phyloP scores from a whole-genome alignment of 73 alveolate genomes.

The Uronychia binucleata region DNA sequence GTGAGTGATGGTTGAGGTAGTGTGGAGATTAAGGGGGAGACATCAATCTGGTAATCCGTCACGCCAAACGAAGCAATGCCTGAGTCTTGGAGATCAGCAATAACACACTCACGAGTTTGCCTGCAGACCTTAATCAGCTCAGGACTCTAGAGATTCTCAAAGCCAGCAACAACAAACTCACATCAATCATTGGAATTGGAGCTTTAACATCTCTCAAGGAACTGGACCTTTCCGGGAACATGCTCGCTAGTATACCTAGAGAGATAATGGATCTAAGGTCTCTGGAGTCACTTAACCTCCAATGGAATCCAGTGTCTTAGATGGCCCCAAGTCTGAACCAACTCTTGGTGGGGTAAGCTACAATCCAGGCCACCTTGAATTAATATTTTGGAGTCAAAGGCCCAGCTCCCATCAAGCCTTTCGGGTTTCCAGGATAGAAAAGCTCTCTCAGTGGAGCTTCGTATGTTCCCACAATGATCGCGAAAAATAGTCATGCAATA shows the following conservation, averaged over 20 bases:
- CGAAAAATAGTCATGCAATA: no score
- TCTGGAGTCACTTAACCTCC: conserved; percentile 56
- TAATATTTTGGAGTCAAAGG: conserved; percentile 32
- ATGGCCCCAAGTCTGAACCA: conserved; percentile 22
- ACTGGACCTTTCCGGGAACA: conserved; percentile 64
- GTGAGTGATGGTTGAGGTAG: no score
- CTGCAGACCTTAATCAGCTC: conserved; percentile 1
- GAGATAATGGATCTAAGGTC: conserved; percentile 51
- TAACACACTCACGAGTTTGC: conserved; percentile 64
- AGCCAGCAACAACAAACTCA: conserved; percentile 45
- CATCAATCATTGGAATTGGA: conserved; percentile 45
- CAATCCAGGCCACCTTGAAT: conserved; percentile 20
- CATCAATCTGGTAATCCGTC: conserved; percentile 73
- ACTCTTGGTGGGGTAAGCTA: conserved; percentile 41
- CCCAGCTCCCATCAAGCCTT: conserved; percentile 18
- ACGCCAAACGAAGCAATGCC: conserved; percentile 78
- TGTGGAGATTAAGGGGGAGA: no score
- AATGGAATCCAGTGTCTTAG: conserved; percentile 67
- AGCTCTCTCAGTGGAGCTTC: no score
- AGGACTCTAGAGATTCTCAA: neutral
- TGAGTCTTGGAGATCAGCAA: conserved; percentile 54
- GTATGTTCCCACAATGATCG: no score
- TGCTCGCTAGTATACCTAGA: conserved; percentile 30
- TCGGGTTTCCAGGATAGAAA: conserved; percentile 17
- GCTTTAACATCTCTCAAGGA: conserved; percentile 63